Evolutionary conservation across 2,329 filamentous ascomycete species (phyloP).

Genomic region (Xylariales sp.): DNA sequence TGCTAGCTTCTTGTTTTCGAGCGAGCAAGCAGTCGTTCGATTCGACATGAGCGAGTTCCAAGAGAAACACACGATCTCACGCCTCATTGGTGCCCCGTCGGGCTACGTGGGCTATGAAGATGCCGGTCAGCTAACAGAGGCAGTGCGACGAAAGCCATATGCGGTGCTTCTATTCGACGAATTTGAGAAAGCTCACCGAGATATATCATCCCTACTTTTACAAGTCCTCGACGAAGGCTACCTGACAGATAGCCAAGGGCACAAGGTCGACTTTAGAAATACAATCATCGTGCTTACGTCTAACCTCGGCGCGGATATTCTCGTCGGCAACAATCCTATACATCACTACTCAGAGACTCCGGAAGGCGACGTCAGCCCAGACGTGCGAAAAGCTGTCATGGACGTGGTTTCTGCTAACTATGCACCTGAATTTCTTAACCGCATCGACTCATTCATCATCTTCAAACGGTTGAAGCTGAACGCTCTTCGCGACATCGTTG

Average conservation of each 20-base stretch:
- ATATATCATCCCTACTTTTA: conserved; percentile 90
- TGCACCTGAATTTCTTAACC: conserved; percentile 94
- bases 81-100: conserved; percentile 91
- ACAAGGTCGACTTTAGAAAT: conserved; percentile 96
- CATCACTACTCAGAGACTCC: conserved; percentile 72
- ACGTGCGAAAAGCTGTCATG: conserved; percentile 84
- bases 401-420: conserved; percentile 81
- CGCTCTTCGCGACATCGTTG: conserved; percentile 90
- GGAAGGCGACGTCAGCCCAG: conserved; percentile 76
- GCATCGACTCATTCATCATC: conserved; percentile 96
- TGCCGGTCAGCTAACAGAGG: conserved; percentile 94
- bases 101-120: conserved; percentile 98
- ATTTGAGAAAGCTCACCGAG: conserved; percentile 96
- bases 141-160: conserved; percentile 93
- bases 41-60: conserved; percentile 99
- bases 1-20: conserved; percentile 91
- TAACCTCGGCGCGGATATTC: conserved; percentile 91
- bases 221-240: conserved; percentile 97
- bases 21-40: conserved; percentile 87
- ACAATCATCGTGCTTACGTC: conserved; percentile 97
- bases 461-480: conserved; percentile 85
- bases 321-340: conserved; percentile 78
- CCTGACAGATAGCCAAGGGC: conserved; percentile 93
- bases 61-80: conserved; percentile 94
- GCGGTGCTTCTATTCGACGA: conserved; percentile 96